phyloP scores from a whole-genome alignment of 208 protist genomes.

The Trypanosoma avium region DNA sequence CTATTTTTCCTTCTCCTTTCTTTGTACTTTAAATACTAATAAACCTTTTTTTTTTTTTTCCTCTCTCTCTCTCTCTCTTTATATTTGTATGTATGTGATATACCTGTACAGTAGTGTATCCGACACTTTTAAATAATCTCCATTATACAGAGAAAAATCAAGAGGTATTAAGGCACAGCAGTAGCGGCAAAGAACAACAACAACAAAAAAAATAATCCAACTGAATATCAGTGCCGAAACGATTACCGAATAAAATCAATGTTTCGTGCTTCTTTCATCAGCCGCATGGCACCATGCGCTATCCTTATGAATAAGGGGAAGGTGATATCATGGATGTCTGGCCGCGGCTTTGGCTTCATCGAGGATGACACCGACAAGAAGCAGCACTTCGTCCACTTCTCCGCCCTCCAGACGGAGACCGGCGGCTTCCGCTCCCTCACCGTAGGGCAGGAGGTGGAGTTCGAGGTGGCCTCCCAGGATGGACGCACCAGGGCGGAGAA shows the following conservation, averaged over 20 bases:
- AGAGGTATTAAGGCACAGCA: not conserved
- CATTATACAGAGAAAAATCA: constrained; percentile 12
- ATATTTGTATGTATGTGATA: no score
- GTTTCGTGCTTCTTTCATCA: constrained; percentile 63
- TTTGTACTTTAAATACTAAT: no score
- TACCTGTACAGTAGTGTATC: no score
- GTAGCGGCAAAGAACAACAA: constrained; percentile 7
- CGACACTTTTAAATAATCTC: no score
- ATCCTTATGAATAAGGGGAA: constrained; percentile 84
- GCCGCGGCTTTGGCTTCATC: constrained; percentile 90
- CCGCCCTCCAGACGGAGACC: constrained; percentile 86
- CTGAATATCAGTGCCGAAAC: no score
- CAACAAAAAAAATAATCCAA: no score
- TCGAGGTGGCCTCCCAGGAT: constrained; percentile 86
- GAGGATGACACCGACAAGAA: constrained; percentile 90
- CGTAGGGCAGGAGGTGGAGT: constrained; percentile 90
- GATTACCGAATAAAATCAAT: constrained; percentile 33
- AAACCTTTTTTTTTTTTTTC: no score
- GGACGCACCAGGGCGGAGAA: constrained; percentile 89
- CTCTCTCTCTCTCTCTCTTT: no score
- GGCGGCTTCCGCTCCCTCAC: constrained; percentile 82
- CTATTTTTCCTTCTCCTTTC: no score
- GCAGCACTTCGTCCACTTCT: constrained; percentile 93
- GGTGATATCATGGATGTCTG: constrained; percentile 89
- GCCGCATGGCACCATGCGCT: constrained; percentile 50